Conservation (phyloP, 1,139 yeast species). For the Pichia sp. region DNA sequence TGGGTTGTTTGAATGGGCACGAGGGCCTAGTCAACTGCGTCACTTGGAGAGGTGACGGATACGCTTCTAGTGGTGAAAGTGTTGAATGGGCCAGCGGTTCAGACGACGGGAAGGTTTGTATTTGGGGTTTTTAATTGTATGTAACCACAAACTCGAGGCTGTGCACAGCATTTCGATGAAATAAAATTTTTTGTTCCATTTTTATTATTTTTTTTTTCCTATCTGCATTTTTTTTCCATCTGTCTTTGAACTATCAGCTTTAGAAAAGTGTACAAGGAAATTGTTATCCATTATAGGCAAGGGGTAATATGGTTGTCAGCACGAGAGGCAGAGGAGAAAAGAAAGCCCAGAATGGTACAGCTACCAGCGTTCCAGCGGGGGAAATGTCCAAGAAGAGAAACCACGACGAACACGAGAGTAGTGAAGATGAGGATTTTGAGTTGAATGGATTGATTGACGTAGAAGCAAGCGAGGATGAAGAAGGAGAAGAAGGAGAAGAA, state of each 20-base stretch:
- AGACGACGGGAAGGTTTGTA: slow-evolving; percentile 66
- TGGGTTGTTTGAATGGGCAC: slow-evolving; percentile 65
- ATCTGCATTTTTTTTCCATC: not conserved
- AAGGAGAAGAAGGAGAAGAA: slow-evolving; percentile 26
- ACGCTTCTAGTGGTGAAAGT: slow-evolving; percentile 1
- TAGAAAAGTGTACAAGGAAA: not conserved
- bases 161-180: not conserved
- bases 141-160: not conserved
- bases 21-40: slow-evolving; percentile 66
- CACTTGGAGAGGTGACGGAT: slow-evolving; percentile 54
- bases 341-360: not conserved
- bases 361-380: not conserved
- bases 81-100: slow-evolving; percentile 56
- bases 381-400: slow-evolving; percentile 12
- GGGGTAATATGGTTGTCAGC: not conserved
- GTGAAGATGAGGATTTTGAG: slow-evolving; percentile 20
- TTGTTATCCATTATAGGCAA: not conserved
- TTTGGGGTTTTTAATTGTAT: slow-evolving; percentile 48
- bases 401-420: slow-evolving; percentile 18
- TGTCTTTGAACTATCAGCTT: not conserved
- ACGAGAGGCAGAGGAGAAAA: not conserved
- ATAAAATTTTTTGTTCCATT: not conserved
- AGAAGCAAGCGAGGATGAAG: slow-evolving; percentile 28
- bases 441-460: slow-evolving; percentile 38
- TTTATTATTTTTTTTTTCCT: not conserved